Evolutionary conservation across 306 rosid genomes (phyloP).

Genomic region (Crataegus laevigata): DNA sequence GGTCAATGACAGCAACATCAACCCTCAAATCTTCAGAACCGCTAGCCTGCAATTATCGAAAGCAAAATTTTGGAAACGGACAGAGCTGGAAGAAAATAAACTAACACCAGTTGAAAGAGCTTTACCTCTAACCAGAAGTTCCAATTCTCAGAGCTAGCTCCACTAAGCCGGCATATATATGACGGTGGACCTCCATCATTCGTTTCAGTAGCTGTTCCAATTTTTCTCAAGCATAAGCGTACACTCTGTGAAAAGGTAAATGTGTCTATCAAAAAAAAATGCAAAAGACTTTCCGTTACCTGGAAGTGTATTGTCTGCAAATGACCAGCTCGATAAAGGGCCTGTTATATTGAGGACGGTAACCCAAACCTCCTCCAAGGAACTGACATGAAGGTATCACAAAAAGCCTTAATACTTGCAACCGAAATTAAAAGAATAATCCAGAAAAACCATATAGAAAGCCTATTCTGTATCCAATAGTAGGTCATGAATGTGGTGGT

Average conservation of each 20-base stretch:
- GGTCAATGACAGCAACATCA: conserved; percentile 80
- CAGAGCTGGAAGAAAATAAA: conserved; percentile 1
- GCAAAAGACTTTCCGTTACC: conserved; percentile 32
- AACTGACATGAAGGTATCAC: conserved; percentile 36
- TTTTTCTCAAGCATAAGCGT: conserved; percentile 16
- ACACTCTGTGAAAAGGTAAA: conserved; percentile 9
- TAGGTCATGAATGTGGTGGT: background rate
- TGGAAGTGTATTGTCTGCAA: conserved; percentile 73
- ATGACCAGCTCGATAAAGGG: conserved; percentile 96
- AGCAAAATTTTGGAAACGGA: background rate
- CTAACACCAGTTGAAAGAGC: background rate
- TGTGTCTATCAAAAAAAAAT: background rate
- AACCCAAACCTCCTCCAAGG: conserved; percentile 90
- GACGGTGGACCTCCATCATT: conserved; percentile 65
- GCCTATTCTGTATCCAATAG: background rate
- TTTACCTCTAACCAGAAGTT: conserved; percentile 90
- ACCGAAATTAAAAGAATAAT: background rate
- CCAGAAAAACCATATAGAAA: conserved; percentile 1
- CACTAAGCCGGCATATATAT: conserved; percentile 70
- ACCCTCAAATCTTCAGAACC: conserved; percentile 59
- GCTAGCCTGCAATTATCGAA: conserved; percentile 46
- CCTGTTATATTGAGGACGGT: conserved; percentile 89
- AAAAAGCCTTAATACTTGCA: background rate
- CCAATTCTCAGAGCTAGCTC: conserved; percentile 73
- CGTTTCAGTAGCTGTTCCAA: conserved; percentile 53